Evolutionary conservation across 306 rosid genomes (phyloP).

Genomic region (barrel medic (Medicago truncatula)): DNA sequence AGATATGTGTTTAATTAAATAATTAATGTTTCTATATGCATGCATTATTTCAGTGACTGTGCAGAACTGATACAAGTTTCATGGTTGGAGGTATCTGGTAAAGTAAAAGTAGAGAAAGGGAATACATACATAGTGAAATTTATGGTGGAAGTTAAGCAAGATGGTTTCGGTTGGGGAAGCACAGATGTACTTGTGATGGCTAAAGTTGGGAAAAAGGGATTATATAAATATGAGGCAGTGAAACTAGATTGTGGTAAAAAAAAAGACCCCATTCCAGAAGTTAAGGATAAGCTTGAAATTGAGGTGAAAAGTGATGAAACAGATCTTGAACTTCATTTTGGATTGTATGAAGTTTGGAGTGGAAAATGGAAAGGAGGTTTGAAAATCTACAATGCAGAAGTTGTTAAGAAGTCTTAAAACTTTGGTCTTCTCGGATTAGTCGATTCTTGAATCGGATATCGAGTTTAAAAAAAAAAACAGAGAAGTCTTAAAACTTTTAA

Average conservation of each 20-base stretch:
- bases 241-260: fast-evolving
- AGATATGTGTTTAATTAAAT: background rate
- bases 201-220: slow-evolving; percentile 64
- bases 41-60: background rate
- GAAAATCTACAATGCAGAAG: slow-evolving; percentile 45
- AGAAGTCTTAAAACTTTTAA: too few species aligned
- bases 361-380: slow-evolving; percentile 92
- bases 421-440: too few species aligned
- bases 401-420: background rate
- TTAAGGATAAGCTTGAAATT: background rate
- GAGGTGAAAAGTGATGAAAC: fast-evolving
- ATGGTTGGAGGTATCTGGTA: slow-evolving; percentile 76
- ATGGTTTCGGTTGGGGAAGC: slow-evolving; percentile 72
- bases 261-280: background rate
- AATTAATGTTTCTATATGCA: background rate
- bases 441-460: too few species aligned
- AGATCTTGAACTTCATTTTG: slow-evolving; percentile 53
- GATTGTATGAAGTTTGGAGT: slow-evolving; percentile 92
- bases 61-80: slow-evolving; percentile 72
- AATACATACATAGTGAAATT: slow-evolving; percentile 41
- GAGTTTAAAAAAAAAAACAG: too few species aligned
- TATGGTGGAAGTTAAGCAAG: slow-evolving; percentile 12
- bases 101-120: fast-evolving
- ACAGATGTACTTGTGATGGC: slow-evolving; percentile 70
- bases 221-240: background rate